Conservation (phyloP, 768 basidiomycete genomes). For the Mycena vulgaris region DNA sequence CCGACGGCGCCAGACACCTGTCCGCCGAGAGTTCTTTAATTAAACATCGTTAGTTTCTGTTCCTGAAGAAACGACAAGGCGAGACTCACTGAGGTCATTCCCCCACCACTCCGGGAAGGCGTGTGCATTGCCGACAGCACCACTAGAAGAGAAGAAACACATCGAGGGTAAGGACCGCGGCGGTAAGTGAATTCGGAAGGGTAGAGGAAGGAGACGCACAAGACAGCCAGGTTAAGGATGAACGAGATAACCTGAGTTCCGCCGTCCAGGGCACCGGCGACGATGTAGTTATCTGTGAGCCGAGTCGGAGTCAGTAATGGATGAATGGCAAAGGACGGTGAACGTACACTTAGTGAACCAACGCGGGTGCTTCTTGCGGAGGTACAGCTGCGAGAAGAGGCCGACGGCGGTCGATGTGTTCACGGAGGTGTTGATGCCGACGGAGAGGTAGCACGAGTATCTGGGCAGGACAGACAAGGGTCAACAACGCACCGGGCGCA, state of each 20-base stretch:
- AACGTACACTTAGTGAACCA: slow-evolving; percentile 56
- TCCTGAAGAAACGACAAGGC: no score
- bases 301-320: slow-evolving; percentile 15
- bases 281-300: slow-evolving; percentile 52
- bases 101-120: slow-evolving; percentile 38
- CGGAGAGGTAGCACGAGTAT: slow-evolving; percentile 40
- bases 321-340: slow-evolving; percentile 11
- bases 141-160: slow-evolving; percentile 14
- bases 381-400: slow-evolving; percentile 39
- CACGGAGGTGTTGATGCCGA: slow-evolving; percentile 52
- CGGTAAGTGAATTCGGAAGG: no score
- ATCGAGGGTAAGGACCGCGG: slow-evolving; percentile 20
- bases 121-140: slow-evolving; percentile 30
- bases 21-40: no score
- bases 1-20: no score
- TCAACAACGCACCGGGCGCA: no score
- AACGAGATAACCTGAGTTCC: slow-evolving; percentile 56
- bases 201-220: slow-evolving; percentile 13
- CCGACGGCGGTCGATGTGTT: slow-evolving; percentile 37
- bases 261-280: slow-evolving; percentile 57
- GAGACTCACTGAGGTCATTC: slow-evolving; percentile 34
- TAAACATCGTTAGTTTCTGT: no score
- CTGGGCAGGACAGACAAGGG: no score
- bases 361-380: slow-evolving; percentile 54
- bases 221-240: slow-evolving; percentile 47